These are phyloP conservation scores for Gilbertella persicaria DNA, from an alignment of 371 early-diverging fungal genomes.

Conservation along the genomic window DNA sequence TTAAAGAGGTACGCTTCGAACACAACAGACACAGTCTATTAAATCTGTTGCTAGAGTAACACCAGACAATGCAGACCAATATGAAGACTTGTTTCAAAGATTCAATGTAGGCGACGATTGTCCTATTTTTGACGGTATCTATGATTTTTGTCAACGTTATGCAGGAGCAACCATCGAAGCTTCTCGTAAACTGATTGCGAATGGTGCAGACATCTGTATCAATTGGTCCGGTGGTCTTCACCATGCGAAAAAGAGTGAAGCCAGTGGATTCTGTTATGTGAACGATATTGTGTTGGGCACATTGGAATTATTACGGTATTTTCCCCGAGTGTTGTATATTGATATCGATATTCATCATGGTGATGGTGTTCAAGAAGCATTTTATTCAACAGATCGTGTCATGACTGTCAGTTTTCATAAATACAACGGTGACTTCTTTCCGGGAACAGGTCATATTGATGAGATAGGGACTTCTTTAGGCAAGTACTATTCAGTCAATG, in stretches of 20 bases:
- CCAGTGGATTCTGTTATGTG: slow-evolving; percentile 95
- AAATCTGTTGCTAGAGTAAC: slow-evolving; percentile 65
- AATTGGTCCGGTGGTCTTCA: slow-evolving; percentile 98
- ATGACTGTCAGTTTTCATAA: slow-evolving; percentile 95
- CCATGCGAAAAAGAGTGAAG: slow-evolving; percentile 93
- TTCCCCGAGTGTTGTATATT: slow-evolving; percentile 88
- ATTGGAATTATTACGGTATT: slow-evolving; percentile 81
- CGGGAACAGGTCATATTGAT: slow-evolving; percentile 87
- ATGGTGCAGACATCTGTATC: slow-evolving; percentile 82
- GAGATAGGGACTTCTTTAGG: slow-evolving; percentile 78
- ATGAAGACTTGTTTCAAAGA: slow-evolving; percentile 65
- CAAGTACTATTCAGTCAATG: slow-evolving; percentile 86
- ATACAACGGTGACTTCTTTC: slow-evolving; percentile 94
- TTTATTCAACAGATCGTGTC: slow-evolving; percentile 88
- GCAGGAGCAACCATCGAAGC: slow-evolving; percentile 89
- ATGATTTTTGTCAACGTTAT: slow-evolving; percentile 92
- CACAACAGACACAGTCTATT: background rate
- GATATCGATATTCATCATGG: slow-evolving; percentile 98
- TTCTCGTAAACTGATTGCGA: slow-evolving; percentile 76
- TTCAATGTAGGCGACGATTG: slow-evolving; percentile 97
- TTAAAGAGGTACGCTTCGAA: slow-evolving; percentile 71
- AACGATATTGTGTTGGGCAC: slow-evolving; percentile 95
- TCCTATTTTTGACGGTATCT: slow-evolving; percentile 96
- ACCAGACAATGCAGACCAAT: slow-evolving; percentile 82
- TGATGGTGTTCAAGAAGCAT: slow-evolving; percentile 97